Percentiles rank a stretch among this genome's conserved stretches.
These are phyloP conservation scores for Colletotrichum spaethianum DNA, from an alignment of 2,329 filamentous ascomycete genomes.

Conservation along the genomic window DNA sequence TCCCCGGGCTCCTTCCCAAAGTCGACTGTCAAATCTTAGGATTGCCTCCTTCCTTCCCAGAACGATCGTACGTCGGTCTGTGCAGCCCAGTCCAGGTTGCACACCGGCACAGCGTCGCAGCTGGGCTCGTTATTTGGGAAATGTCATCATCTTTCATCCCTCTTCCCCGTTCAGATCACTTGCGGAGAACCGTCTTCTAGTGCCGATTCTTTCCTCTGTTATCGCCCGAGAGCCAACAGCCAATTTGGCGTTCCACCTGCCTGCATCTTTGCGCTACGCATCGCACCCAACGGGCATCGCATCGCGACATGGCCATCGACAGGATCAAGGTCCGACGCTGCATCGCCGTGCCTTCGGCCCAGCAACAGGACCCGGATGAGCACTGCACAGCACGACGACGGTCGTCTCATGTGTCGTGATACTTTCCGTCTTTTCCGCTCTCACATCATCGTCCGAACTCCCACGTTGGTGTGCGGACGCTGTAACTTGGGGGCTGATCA, in stretches of 20 bases:
- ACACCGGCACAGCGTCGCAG: neutral
- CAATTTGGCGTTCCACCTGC: conserved; percentile 8
- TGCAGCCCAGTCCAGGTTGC: conserved; percentile 4
- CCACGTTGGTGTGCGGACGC: neutral
- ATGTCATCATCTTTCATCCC: conserved; percentile 30
- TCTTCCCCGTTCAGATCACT: conserved; percentile 23
- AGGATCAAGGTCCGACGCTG: neutral
- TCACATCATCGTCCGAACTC: conserved; percentile 15
- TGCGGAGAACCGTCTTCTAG: conserved; percentile 35
- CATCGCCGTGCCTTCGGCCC: neutral
- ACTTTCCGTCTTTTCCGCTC: conserved; percentile 7
- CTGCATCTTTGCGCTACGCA: neutral
- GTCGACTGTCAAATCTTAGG: conserved; percentile 18
- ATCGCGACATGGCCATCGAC: neutral
- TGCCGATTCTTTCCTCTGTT: conserved; percentile 5
- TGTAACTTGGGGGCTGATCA: conserved; percentile 25
- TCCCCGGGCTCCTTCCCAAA: neutral
- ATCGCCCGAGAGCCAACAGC: neutral
- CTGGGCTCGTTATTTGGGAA: conserved; percentile 7
- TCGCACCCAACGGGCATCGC: neutral
- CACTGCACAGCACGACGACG: neutral
- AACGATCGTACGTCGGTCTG: conserved; percentile 21
- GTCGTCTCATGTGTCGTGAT: conserved; percentile 29
- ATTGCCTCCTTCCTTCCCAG: conserved; percentile 28
- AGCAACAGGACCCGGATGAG: neutral